Conservation (phyloP, 179 eudicot genomes). For the Gypsophila paniculata region DNA sequence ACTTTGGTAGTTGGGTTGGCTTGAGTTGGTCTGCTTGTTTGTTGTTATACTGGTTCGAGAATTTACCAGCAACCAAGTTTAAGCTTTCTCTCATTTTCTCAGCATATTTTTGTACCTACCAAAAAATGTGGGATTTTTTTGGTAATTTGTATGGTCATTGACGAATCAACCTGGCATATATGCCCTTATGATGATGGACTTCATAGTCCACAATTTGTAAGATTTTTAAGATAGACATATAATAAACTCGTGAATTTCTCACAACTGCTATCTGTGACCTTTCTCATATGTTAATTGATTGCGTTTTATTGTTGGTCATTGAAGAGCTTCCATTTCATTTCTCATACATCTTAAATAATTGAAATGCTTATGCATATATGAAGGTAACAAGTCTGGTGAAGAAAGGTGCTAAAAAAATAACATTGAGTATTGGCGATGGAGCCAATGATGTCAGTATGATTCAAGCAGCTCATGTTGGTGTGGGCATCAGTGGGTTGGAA, state of each 20-base stretch:
- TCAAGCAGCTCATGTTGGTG: slow-evolving; percentile 99
- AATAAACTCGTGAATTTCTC: too few species aligned
- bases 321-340: background rate
- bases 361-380: slow-evolving; percentile 20
- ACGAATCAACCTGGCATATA: background rate
- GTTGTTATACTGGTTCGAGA: background rate
- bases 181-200: too few species aligned
- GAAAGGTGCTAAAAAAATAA: slow-evolving; percentile 84
- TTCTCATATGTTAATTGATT: slow-evolving; percentile 1
- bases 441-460: slow-evolving; percentile 99
- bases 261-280: background rate
- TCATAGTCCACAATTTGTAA: background rate
- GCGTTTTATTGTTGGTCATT: background rate
- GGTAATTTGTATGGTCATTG: background rate
- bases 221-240: background rate
- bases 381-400: slow-evolving; percentile 94
- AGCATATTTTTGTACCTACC: background rate
- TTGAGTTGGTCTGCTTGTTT: background rate
- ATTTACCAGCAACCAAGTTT: background rate
- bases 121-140: background rate
- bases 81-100: background rate
- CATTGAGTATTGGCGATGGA: slow-evolving; percentile 96
- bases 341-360: background rate
- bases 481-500: slow-evolving; percentile 96
- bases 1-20: background rate